Base-by-base conservation (phyloP, 371 early-diverging fungal genomes). In the Lichtheimia ramosa region DNA sequence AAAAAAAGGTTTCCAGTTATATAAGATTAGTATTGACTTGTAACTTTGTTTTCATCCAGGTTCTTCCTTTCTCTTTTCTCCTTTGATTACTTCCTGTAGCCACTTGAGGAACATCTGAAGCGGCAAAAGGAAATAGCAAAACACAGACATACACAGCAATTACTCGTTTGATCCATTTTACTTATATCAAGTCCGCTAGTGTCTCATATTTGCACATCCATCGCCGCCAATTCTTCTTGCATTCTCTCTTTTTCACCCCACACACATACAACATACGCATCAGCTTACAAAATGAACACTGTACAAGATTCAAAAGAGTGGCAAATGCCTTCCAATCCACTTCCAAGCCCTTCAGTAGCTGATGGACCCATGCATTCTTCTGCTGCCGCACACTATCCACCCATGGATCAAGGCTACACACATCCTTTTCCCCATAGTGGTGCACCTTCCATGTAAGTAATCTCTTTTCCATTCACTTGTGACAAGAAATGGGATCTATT, bases 391-490 rank as follows among this genome's bases (percentile, higher is more conserved):
- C 54, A 57, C 28, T 54, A 58, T 43, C 58, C 59, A 39, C 53
- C 55, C 28, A 59, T 70, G 59, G 65, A 69, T 24, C 73, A 74
- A 18, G 65, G 61, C 43, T 71, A 73, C 56, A 58, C 59, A 23
- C 69, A 62, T 12, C 51, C 66, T 21, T 71, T 66, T 60, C 21
- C 57, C 27, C 77, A 76, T 48, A 59, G 58, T 24, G 54, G 69
- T 52, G 59, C 71, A 65, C 66, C 74, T 25, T 71, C 73, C 55
- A 59, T 71, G 71, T 76, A 76, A 69, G 71, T 69, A n/a, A 12
- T 40, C 27, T 18, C 15, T 56, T 54, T 27, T 59, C 41, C 24
- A 27, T 59, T 24, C 21, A 18, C n/a, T 43, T 15, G 48, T 13
- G 14, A 2, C 34, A 34, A 34, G 34, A 5, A 2, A 34, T 34